phyloP scores from a whole-genome alignment of 495 filamentous ascomycete genomes.

The Hypoxylon lenormandii region DNA sequence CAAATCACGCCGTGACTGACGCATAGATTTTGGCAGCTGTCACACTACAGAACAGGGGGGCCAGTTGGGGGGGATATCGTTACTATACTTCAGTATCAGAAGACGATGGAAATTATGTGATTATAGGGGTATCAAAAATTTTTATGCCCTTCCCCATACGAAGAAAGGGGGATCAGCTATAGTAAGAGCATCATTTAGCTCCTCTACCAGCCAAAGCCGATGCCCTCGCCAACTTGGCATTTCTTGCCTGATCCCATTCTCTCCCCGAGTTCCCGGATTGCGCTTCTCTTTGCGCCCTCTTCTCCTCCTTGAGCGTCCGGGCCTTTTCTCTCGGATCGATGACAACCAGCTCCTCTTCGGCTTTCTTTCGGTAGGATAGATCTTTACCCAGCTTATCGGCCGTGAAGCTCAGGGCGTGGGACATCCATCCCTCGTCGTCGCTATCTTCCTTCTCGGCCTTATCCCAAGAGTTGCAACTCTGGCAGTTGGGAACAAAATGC shows the following conservation, averaged over 20 bases:
- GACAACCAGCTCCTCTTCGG: conserved; percentile 88
- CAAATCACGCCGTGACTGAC: too few relatives aligned
- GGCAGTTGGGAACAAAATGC: conserved; percentile 92
- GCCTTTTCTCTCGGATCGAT: conserved; percentile 93
- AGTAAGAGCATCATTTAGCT: conserved; percentile 50
- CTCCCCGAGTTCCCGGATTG: conserved; percentile 63
- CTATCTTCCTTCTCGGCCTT: conserved; percentile 68
- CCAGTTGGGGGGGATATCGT: too few relatives aligned
- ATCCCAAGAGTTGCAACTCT: conserved; percentile 87
- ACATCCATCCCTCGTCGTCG: conserved; percentile 74
- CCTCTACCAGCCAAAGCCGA: conserved; percentile 61
- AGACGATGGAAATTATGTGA: conserved; percentile 14
- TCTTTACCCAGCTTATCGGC: conserved; percentile 94
- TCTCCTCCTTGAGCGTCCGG: conserved; percentile 74
- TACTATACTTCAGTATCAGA: conserved; percentile 22
- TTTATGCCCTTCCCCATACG: conserved; percentile 15
- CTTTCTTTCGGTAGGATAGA: conserved; percentile 86
- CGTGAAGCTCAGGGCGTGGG: conserved; percentile 82
- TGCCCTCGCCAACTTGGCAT: conserved; percentile 58
- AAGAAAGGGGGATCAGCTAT: neutral
- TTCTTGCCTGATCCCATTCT: conserved; percentile 67
- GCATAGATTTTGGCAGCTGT: neutral
- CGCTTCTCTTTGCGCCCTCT: conserved; percentile 64
- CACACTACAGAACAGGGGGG: too few relatives aligned
- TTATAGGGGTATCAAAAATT: conserved; percentile 33